Base-by-base conservation (phyloP, 2,329 filamentous ascomycete genomes). In the Fusarium sp. region DNA sequence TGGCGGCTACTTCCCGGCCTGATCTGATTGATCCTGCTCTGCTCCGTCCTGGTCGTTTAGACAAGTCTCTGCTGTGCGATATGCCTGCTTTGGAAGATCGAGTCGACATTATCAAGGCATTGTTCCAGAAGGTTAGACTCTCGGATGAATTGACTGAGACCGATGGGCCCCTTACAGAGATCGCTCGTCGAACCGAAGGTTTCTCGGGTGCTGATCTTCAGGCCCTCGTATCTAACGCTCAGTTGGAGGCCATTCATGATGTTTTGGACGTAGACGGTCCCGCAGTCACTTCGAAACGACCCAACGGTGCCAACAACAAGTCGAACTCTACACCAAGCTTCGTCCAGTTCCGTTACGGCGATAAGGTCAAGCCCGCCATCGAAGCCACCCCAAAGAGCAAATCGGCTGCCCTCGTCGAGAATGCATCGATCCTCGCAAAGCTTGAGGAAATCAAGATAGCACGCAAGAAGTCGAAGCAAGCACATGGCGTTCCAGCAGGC, bases 201-300 rank as follows among this genome's bases (percentile, higher is more conserved):
- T 97, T 97, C 78, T 96, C 93, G 0, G 96, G 96, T 13, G 96
- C 96, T 2, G 96, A 99, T 80, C 83, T 99, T 5, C 96, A 99
- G 78, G 96, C 95, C 0, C 86, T 99, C 8, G 90, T 98, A 42
- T 97, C 97, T 74, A 99, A 99, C 72, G 94, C 96, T 0, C 96
- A 99, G 77, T 86, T 99, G 8, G 95, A 98, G 81, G 96, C 96
- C 30, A 97, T 99, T 69, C 96, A 99, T 77, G 94, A 97, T 71
- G 89, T 97, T 4, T 86, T 99, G 1, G 91, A 80, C 44, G 74
- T 77, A 6, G 89, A 55, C 88, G 90, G 68, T 7, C 70, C 73
- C 83, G 88, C 42, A 74, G 71, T 72, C 28, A 75, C 73, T 18
- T 74, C 67, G 34, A 78, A 76, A 45, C 76, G 76, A 12, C 76